A percentile compares a stretch with the other conserved stretches of the same genome.
Evolutionary conservation across 495 filamentous ascomycete species (phyloP).

Genomic region (Rostrohypoxylon terebratum): DNA sequence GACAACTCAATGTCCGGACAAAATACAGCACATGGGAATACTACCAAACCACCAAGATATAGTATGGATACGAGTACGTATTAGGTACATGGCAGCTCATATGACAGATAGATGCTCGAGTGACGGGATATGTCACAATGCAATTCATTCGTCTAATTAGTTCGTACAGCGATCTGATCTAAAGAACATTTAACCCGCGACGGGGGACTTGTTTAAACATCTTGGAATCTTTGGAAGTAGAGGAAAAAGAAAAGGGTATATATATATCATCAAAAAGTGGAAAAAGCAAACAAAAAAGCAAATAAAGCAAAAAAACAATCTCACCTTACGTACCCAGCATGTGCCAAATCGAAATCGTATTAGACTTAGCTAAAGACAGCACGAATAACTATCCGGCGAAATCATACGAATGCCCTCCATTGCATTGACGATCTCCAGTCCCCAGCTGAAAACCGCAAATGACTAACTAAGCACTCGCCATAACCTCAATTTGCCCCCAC

Average conservation of each 20-base stretch:
- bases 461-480: conserved; percentile 25
- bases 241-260: conserved; percentile 14
- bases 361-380: background rate
- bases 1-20: background rate
- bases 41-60: background rate
- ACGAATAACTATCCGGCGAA: conserved; percentile 4
- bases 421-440: conserved; percentile 31
- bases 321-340: conserved; percentile 28
- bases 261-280: conserved; percentile 27
- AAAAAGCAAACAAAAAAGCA: too few species aligned
- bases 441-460: conserved; percentile 29
- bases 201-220: background rate
- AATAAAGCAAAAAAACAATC: background rate
- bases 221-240: background rate
- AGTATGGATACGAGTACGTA: background rate
- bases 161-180: conserved; percentile 5
- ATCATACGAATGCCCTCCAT: conserved; percentile 26
- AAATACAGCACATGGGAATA: background rate
- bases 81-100: background rate
- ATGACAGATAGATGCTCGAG: background rate
- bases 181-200: background rate
- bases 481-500: conserved; percentile 12
- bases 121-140: background rate
- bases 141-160: background rate
- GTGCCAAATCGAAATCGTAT: conserved; percentile 12